Conservation (phyloP, 306 rosid species). For the Rosa persica region DNA sequence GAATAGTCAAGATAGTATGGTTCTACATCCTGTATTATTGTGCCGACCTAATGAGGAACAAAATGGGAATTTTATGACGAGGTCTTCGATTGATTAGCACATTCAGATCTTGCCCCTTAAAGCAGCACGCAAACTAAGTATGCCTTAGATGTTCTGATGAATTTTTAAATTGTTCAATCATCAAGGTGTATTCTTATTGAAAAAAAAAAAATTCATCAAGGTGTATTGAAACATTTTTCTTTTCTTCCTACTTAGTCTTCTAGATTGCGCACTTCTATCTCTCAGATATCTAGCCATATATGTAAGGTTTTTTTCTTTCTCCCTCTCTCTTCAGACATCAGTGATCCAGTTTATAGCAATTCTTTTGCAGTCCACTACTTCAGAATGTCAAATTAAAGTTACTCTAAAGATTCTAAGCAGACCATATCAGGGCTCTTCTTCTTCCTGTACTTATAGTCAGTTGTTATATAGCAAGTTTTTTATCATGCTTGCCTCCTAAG, state of each 20-base stretch:
- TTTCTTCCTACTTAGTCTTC: background rate
- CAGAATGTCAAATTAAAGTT: background rate
- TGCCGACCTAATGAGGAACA: background rate
- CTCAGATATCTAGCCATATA: background rate
- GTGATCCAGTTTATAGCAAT: constrained; percentile 4
- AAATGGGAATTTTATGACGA: background rate
- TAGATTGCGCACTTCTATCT: background rate
- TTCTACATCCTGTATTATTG: background rate
- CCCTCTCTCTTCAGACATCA: background rate
- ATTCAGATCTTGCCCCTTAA: background rate
- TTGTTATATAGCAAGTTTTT: background rate
- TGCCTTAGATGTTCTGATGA: background rate
- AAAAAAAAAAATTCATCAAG: background rate
- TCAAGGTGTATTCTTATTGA: background rate
- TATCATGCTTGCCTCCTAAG: background rate
- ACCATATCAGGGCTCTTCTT: background rate
- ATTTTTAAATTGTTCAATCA: background rate
- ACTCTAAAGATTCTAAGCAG: background rate
- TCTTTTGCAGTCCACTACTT: background rate
- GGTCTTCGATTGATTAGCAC: background rate
- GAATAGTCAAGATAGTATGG: background rate
- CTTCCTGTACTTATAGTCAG: background rate
- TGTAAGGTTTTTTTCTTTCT: background rate
- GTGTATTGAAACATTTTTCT: background rate
- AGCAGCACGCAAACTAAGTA: background rate